phyloP scores from a whole-genome alignment of 495 filamentous ascomycete species.

The Clohesyomyces aquaticus region DNA sequence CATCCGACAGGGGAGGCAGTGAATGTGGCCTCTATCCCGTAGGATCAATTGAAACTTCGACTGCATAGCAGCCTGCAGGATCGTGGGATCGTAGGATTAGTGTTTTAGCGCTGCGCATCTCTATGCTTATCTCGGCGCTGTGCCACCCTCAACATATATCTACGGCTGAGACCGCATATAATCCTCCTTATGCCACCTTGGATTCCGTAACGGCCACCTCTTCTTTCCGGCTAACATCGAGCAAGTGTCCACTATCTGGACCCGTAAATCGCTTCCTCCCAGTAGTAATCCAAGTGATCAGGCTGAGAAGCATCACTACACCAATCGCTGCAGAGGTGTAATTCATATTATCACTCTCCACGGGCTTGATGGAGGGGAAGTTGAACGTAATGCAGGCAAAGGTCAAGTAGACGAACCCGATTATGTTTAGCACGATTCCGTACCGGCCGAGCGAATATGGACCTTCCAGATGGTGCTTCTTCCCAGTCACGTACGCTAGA shows the following conservation, averaged over 20 bases:
- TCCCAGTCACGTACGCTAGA: conserved; percentile 54
- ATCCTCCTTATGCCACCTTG: conserved; percentile 15
- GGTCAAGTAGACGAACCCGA: conserved; percentile 58
- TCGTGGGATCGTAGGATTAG: no score
- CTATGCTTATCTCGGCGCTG: conserved; percentile 18
- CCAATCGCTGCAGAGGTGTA: conserved; percentile 62
- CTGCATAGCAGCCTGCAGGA: conserved; percentile 10
- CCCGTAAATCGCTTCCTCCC: conserved; percentile 58
- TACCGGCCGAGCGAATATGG: conserved; percentile 49
- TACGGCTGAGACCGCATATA: conserved; percentile 1
- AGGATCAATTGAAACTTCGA: conserved; percentile 21
- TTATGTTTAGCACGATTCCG: conserved; percentile 50
- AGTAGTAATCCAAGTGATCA: conserved; percentile 59
- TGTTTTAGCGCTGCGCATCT: neutral
- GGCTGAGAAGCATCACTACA: conserved; percentile 55
- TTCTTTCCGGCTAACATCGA: conserved; percentile 19
- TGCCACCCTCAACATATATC: conserved; percentile 26
- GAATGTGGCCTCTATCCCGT: conserved; percentile 17
- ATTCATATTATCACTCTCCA: conserved; percentile 60
- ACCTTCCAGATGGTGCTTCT: conserved; percentile 49
- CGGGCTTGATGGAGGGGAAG: conserved; percentile 57
- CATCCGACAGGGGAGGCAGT: neutral
- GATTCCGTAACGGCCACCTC: conserved; percentile 31
- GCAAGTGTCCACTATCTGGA: conserved; percentile 42
- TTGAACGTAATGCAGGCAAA: conserved; percentile 63